A percentile compares a stretch with the other conserved stretches of the same genome.
Evolutionary conservation across 2,329 filamentous ascomycete genomes (phyloP).

Genomic region (Colletotrichum tropicicola): DNA sequence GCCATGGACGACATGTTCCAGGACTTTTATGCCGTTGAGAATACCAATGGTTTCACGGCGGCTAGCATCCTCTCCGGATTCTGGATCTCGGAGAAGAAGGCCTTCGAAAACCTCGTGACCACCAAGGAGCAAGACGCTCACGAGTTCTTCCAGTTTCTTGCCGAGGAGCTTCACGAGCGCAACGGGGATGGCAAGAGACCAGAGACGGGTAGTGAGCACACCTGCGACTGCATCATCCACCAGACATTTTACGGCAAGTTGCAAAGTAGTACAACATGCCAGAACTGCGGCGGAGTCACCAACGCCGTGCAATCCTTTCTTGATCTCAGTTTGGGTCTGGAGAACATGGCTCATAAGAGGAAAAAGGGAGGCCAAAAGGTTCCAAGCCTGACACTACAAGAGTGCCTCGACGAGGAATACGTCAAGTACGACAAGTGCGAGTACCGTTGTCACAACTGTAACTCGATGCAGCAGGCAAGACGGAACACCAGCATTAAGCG

Average conservation of each 20-base stretch:
- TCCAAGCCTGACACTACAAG: slow-evolving; percentile 66
- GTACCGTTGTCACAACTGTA: slow-evolving; percentile 86
- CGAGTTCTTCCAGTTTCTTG: slow-evolving; percentile 95
- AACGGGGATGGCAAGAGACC: slow-evolving; percentile 76
- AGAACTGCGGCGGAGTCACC: slow-evolving; percentile 84
- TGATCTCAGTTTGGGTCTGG: slow-evolving; percentile 89
- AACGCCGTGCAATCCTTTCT: slow-evolving; percentile 89
- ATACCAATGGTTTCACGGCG: slow-evolving; percentile 89
- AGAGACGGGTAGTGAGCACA: slow-evolving; percentile 66
- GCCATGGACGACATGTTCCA: slow-evolving; percentile 80
- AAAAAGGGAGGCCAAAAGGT: slow-evolving; percentile 62
- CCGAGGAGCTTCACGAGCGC: slow-evolving; percentile 88
- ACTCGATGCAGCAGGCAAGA: slow-evolving; percentile 78
- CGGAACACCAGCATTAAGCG: slow-evolving; percentile 87
- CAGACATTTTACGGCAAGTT: slow-evolving; percentile 94
- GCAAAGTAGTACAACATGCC: slow-evolving; percentile 89
- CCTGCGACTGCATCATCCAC: slow-evolving; percentile 91
- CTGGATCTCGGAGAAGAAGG: slow-evolving; percentile 84
- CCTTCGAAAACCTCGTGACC: slow-evolving; percentile 80
- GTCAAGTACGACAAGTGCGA: slow-evolving; percentile 88
- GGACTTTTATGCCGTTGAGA: slow-evolving; percentile 76
- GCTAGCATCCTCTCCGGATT: slow-evolving; percentile 89
- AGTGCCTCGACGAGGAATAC: slow-evolving; percentile 87
- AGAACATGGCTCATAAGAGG: slow-evolving; percentile 74
- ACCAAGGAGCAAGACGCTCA: slow-evolving; percentile 97